Percentiles rank a stretch among this genome's conserved stretches.
Conservation (phyloP, 179 eudicot species). For the Spergularia azorica region DNA sequence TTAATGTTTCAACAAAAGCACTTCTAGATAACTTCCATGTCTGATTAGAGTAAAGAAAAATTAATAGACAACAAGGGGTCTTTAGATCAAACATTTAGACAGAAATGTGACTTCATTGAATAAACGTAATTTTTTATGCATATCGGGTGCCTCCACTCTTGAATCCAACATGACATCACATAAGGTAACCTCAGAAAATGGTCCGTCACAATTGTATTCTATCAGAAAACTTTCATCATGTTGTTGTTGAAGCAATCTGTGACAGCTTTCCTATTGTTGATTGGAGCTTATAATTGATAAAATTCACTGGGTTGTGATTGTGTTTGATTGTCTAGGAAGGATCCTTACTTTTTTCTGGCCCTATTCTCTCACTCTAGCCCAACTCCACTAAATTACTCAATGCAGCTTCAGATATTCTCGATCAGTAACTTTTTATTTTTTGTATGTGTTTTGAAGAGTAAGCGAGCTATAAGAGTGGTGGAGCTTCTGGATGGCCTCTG, state of each 20-base stretch:
- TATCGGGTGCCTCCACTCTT: too few relatives aligned
- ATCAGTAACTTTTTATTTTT: not conserved
- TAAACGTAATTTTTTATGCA: too few relatives aligned
- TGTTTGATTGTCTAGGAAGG: not conserved
- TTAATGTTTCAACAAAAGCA: too few relatives aligned
- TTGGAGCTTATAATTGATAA: not conserved
- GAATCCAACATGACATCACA: too few relatives aligned
- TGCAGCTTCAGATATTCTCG: not conserved
- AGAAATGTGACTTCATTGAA: too few relatives aligned
- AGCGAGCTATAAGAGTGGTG: conserved; percentile 95
- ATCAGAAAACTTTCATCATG: not conserved
- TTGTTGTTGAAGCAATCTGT: not conserved
- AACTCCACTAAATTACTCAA: not conserved
- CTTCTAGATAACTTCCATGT: too few relatives aligned
- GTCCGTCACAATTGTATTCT: not conserved
- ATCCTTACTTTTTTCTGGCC: not conserved
- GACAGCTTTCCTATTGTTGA: not conserved
- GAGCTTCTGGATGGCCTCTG: conserved; percentile 98
- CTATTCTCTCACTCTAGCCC: conserved; percentile 1
- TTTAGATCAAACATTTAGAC: too few relatives aligned
- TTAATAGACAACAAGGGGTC: too few relatives aligned
- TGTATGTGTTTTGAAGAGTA: conserved; percentile 47
- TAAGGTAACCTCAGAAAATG: not conserved
- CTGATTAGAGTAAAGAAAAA: too few relatives aligned
- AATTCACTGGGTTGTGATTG: not conserved